Conservation (phyloP, 2,329 filamentous ascomycete genomes). For the Calycina herbarum region DNA sequence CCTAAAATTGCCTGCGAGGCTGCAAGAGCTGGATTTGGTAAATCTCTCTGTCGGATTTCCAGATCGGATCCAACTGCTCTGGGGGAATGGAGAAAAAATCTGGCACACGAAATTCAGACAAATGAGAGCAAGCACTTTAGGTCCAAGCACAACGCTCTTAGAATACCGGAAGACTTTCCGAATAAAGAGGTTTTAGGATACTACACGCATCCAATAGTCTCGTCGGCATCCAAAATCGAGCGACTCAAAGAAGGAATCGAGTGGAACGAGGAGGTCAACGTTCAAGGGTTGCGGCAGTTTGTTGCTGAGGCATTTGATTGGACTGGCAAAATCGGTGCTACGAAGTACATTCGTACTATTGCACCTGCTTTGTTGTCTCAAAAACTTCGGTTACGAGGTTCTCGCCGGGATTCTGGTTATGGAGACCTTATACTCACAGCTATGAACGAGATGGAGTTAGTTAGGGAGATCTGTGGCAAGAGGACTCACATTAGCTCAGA, state of each 20-base stretch:
- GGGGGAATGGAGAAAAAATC: constrained; percentile 66
- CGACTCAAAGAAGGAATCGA: constrained; percentile 53
- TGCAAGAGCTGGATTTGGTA: constrained; percentile 82
- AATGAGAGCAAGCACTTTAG: constrained; percentile 84
- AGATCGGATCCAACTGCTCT: constrained; percentile 60
- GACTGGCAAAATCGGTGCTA: constrained; percentile 73
- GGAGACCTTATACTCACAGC: constrained; percentile 41
- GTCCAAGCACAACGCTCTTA: constrained; percentile 70
- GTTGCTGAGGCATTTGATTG: constrained; percentile 82
- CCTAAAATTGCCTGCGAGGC: constrained; percentile 88
- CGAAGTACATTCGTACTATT: constrained; percentile 80
- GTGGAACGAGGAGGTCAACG: constrained; percentile 66
- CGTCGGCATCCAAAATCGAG: constrained; percentile 56
- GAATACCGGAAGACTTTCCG: constrained; percentile 80
- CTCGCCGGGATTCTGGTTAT: constrained; percentile 40
- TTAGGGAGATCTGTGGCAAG: constrained; percentile 66
- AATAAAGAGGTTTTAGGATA: constrained; percentile 76
- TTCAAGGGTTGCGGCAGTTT: constrained; percentile 69
- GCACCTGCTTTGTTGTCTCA: constrained; percentile 73
- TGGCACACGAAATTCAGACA: constrained; percentile 75
- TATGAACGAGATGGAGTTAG: constrained; percentile 51
- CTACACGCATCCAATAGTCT: constrained; percentile 86
- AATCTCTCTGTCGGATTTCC: constrained; percentile 66
- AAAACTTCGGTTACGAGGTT: constrained; percentile 49
- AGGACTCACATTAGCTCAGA: constrained; percentile 75